Evolutionary conservation across 805 yeast genomes (phyloP).

Genomic region (Candida broadrunensis): DNA sequence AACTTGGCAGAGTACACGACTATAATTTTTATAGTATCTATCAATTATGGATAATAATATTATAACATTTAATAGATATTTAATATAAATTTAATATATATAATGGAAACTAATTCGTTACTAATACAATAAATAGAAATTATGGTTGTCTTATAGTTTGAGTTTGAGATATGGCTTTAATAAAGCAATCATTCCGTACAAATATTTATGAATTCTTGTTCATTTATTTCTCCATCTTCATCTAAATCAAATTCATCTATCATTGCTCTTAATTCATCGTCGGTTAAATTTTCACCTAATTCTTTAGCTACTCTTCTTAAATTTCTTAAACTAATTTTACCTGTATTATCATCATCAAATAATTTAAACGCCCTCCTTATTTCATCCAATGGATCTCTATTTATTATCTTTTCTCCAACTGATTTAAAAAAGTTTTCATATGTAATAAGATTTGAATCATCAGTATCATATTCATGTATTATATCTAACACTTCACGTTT

Average conservation of each 20-base stretch:
- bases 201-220: slow-evolving; percentile 85
- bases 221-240: slow-evolving; percentile 92
- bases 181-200: slow-evolving; percentile 84
- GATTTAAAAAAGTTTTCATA: slow-evolving; percentile 80
- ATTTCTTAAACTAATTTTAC: slow-evolving; percentile 78
- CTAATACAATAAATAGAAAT: too few species aligned
- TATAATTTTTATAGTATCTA: too few species aligned
- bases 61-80: too few species aligned
- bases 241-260: slow-evolving; percentile 96
- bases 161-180: too few species aligned
- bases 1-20: too few species aligned
- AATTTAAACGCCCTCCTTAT: slow-evolving; percentile 83
- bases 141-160: too few species aligned
- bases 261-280: slow-evolving; percentile 94
- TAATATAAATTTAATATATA: too few species aligned
- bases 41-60: too few species aligned
- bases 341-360: slow-evolving; percentile 86
- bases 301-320: slow-evolving; percentile 88
- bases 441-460: slow-evolving; percentile 66
- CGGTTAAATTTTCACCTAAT: slow-evolving; percentile 86
- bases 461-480: slow-evolving; percentile 78
- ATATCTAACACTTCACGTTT: slow-evolving; percentile 73
- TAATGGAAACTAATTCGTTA: too few species aligned
- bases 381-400: slow-evolving; percentile 91
- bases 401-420: slow-evolving; percentile 77